Evolutionary conservation across 768 basidiomycete genomes (phyloP), one percentile per base, ranked within the genome.

Genomic region (Suillus cothurnatus): DNA sequence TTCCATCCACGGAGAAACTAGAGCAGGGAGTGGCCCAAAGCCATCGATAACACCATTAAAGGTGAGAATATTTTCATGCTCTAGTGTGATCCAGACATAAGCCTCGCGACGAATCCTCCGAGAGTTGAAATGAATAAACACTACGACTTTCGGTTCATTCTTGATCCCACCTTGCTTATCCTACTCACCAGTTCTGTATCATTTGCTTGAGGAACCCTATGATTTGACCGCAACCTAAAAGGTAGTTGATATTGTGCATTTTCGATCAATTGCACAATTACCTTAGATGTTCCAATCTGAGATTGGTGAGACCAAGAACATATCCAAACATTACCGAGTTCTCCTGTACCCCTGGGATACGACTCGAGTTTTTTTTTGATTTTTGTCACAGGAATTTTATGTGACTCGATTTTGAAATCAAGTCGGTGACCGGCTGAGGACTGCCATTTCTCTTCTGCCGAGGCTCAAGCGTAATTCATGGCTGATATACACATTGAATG

Each of bases 1-100:
- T 34, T 60, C 50, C 64, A 72, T 71, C 72, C 70, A 77, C 1
- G 71, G 72, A 58, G 73, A 71, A 38, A 76, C 68, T 43, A 73
- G 9, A 4, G 73, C 66, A 12, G 61, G 62, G 26, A 72, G 65
- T 12, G 43, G 66, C 12, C 73, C 73, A 66, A 73, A 74, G 15
- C 62, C 68, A 11, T 59, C 34, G 8, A 61, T 56, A 17, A 69
- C 52, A 15, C 73, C 73, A 63, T 62, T 62, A 8, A 74, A 60
- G 0, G 61, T 67, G 11, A 74, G 55, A 17, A 74, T 61, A 39
- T 70, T 58, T 8, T 61, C 55, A 58, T 74, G 73, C 32, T 58
- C 31, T n/a, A 65, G 32, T 8, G 4, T 34, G 8, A 45, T 62
- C 64, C 64, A 65, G 28, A 65, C 28, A 34, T 63, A 15, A 41